Percentiles rank a stretch among this genome's conserved stretches.
These are phyloP conservation scores for Eutypa lata DNA, from an alignment of 2,329 filamentous ascomycete species.

Conservation along the genomic window DNA sequence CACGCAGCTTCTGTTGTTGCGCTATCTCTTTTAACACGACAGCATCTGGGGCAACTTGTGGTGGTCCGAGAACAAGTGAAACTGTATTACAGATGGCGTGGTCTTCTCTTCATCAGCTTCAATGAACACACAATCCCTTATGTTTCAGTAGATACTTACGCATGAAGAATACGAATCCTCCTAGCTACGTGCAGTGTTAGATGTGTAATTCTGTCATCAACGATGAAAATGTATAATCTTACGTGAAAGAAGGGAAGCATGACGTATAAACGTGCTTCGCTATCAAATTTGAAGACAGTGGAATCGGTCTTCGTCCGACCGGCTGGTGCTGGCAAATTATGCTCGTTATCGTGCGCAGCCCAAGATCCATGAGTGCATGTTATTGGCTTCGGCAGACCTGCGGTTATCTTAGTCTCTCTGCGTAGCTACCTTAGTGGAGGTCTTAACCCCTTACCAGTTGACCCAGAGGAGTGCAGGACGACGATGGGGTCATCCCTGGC, in stretches of 20 bases:
- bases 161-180: constrained; percentile 5
- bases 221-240: not conserved
- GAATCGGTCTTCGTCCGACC: constrained; percentile 9
- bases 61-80: constrained; percentile 14
- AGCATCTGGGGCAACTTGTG: constrained; percentile 14
- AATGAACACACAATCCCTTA: not conserved
- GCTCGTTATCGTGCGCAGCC: constrained; percentile 6
- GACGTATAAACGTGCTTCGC: constrained; percentile 6
- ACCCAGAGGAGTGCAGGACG: constrained; percentile 12
- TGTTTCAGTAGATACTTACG: not conserved
- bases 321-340: constrained; percentile 2
- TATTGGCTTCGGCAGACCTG: constrained; percentile 12
- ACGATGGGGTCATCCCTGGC: constrained; percentile 7
- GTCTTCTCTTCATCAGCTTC: constrained; percentile 9
- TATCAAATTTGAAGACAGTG: constrained; percentile 6
- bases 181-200: constrained; percentile 2
- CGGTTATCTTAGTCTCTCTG: not conserved
- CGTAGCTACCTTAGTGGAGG: no score
- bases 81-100: constrained; percentile 13
- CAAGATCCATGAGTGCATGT: constrained; percentile 9
- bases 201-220: not conserved
- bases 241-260: constrained; percentile 12
- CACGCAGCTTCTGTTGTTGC: constrained; percentile 12
- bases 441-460: constrained; percentile 14
- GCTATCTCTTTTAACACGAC: constrained; percentile 12